These are phyloP conservation scores for Podospora appendiculata DNA, from an alignment of 495 filamentous ascomycete genomes.

Conservation along the genomic window DNA sequence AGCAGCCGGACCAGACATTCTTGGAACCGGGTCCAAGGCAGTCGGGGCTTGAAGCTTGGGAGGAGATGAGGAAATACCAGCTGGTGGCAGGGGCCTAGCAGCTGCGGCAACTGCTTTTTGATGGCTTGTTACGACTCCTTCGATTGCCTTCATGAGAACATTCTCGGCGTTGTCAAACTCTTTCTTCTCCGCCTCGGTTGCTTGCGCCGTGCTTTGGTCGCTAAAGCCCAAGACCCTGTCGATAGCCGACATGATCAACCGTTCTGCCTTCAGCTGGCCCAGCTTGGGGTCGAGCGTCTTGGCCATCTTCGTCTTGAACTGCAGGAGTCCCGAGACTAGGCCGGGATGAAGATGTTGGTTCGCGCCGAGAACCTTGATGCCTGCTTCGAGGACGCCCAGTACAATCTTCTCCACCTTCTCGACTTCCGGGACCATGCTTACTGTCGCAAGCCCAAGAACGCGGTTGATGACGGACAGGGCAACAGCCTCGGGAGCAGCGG, in stretches of 20 bases:
- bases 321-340: slow-evolving; percentile 15
- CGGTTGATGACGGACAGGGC: slow-evolving; percentile 28
- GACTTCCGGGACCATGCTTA: slow-evolving; percentile 15
- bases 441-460: slow-evolving; percentile 18
- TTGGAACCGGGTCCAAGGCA: too few relatives aligned
- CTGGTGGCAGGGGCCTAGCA: too few relatives aligned
- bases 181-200: slow-evolving; percentile 13
- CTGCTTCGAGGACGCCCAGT: slow-evolving; percentile 19
- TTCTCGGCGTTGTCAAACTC: slow-evolving; percentile 19
- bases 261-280: slow-evolving; percentile 19
- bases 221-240: slow-evolving; percentile 28
- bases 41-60: too few relatives aligned
- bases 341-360: slow-evolving; percentile 17
- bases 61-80: too few relatives aligned
- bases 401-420: slow-evolving; percentile 22
- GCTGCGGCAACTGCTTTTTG: slow-evolving; percentile 7
- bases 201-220: slow-evolving; percentile 21
- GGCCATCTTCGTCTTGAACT: slow-evolving; percentile 20
- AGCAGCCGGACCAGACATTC: too few relatives aligned
- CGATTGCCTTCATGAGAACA: slow-evolving; percentile 18
- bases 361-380: slow-evolving; percentile 10
- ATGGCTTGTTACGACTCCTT: slow-evolving; percentile 13
- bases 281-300: slow-evolving; percentile 17
- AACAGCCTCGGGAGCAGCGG: slow-evolving; percentile 12
- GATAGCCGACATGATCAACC: slow-evolving; percentile 27